Percentiles rank a stretch among this genome's conserved stretches.
Evolutionary conservation across 2,329 filamentous ascomycete species (phyloP).

Genomic region (Alternaria metachromatica): DNA sequence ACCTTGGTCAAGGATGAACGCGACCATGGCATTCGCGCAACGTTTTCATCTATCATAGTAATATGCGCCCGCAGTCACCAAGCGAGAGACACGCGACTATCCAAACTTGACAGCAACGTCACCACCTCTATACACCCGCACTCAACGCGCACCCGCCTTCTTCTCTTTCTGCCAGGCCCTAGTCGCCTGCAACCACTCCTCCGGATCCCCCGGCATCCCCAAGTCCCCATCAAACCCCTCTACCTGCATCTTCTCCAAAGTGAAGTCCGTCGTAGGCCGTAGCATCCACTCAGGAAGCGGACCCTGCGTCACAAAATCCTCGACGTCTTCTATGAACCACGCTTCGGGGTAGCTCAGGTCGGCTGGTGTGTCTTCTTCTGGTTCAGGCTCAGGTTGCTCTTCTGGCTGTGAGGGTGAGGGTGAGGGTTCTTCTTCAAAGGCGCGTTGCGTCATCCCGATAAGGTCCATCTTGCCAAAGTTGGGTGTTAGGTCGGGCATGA

Average conservation of each 20-base stretch:
- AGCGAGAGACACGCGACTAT: background rate
- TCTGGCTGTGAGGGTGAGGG: background rate
- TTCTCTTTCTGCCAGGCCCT: background rate
- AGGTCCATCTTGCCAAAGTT: background rate
- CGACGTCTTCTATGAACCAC: background rate
- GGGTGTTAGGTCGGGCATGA: background rate
- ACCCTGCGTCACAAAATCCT: background rate
- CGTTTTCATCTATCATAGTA: background rate
- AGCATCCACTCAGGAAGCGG: background rate
- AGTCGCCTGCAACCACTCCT: background rate
- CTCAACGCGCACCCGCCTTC: background rate
- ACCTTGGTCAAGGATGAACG: background rate
- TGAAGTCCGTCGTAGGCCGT: background rate
- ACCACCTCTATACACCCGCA: background rate
- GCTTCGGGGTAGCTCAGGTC: background rate
- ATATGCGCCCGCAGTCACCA: background rate
- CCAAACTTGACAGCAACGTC: background rate
- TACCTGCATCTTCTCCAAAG: background rate
- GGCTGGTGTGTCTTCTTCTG: background rate
- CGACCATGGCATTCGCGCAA: background rate
- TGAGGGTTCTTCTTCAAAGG: background rate
- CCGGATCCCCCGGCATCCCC: background rate
- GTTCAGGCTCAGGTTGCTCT: background rate
- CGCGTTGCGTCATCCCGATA: rapidly evolving
- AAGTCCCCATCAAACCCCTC: background rate